Base-by-base conservation (phyloP, 2,329 filamentous ascomycete species). In the Ceratocystis huliohia region DNA sequence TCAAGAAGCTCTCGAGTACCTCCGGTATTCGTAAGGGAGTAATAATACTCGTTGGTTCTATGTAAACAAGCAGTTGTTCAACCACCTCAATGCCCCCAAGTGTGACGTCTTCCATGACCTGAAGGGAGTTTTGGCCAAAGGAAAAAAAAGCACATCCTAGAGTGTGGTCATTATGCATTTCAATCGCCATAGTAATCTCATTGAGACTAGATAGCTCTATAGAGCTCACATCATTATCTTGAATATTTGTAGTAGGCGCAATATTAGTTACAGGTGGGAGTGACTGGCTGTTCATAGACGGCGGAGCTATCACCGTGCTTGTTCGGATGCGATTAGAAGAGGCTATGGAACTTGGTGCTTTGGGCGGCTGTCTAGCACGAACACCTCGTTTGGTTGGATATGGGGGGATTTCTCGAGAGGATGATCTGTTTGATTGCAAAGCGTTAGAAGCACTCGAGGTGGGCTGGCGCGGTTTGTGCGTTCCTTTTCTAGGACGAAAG, bases 101-200 rank as follows among this genome's bases (percentile, higher is more conserved):
- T 17, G 83, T 80, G 8, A 89, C 80, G 70, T 96, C 92, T 72
- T 93, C 86, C 73, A 95, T 85, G 56, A 96, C 79, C 67, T 83
- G 87, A 2, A 96, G 75, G 45, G 80, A 84, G 71, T 89, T 86
- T 48, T 91, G 84, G 30, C 81, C 77, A 5, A 86, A 85, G 61
- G 87, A 78, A 73, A 93, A 96, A 73, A 93, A 96, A 59, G 89
- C 87, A 74, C 91, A 96, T 0, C 93, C 93, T 20, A 96, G 80
- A 0, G 82, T 85, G 0, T 83, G 85, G 37, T 83, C 81, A n/a
- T 86, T 82, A 69, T 82, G 84, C 73, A 93, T 80, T 67, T 95
- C 86, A 28, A 96, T 78, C 0, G 90, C 89, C 84, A 96, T 68
- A 15, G 65, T 62, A 6, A 64, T 59, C 30, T 67, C 68, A 53